A percentile compares a stretch with the other conserved stretches of the same genome.
Evolutionary conservation across 2,329 filamentous ascomycete genomes (phyloP).

Genomic region (Drechslerella stenobrocha): DNA sequence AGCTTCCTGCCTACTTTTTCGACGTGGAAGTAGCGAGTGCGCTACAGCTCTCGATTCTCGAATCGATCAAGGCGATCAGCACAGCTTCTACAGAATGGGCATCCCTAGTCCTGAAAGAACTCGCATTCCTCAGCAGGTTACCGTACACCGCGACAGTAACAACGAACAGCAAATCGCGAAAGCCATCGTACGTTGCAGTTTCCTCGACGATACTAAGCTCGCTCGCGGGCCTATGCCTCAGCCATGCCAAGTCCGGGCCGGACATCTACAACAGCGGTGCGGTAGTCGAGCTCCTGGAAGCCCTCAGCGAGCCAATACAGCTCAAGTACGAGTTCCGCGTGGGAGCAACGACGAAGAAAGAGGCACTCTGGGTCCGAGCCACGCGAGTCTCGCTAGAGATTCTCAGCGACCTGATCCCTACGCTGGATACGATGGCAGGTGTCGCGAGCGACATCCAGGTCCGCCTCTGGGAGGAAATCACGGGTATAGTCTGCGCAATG

Average conservation of each 20-base stretch:
- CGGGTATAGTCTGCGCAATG: conserved; percentile 69
- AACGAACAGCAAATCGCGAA: conserved; percentile 55
- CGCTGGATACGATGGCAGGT: conserved; percentile 60
- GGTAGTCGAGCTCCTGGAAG: conserved; percentile 66
- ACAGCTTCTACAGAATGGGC: conserved; percentile 69
- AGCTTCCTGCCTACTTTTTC: conserved; percentile 67
- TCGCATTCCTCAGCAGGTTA: conserved; percentile 71
- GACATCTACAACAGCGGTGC: conserved; percentile 72
- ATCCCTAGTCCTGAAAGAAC: conserved; percentile 68
- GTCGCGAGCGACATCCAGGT: conserved; percentile 59
- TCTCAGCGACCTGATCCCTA: conserved; percentile 67
- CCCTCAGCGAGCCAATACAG: conserved; percentile 70
- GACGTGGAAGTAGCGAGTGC: conserved; percentile 74
- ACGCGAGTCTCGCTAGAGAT: conserved; percentile 72
- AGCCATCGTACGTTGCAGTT: conserved; percentile 84
- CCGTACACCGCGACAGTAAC: conserved; percentile 62
- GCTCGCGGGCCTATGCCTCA: conserved; percentile 65
- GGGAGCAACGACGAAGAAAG: conserved; percentile 63
- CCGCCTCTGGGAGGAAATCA: conserved; percentile 70
- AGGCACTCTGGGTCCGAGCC: conserved; percentile 74
- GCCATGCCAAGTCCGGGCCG: conserved; percentile 63
- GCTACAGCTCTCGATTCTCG: conserved; percentile 71
- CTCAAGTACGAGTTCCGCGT: conserved; percentile 76
- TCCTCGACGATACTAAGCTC: conserved; percentile 79
- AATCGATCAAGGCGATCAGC: conserved; percentile 68